Conservation (phyloP, 2,329 filamentous ascomycete genomes). For the Fusarium coicis region DNA sequence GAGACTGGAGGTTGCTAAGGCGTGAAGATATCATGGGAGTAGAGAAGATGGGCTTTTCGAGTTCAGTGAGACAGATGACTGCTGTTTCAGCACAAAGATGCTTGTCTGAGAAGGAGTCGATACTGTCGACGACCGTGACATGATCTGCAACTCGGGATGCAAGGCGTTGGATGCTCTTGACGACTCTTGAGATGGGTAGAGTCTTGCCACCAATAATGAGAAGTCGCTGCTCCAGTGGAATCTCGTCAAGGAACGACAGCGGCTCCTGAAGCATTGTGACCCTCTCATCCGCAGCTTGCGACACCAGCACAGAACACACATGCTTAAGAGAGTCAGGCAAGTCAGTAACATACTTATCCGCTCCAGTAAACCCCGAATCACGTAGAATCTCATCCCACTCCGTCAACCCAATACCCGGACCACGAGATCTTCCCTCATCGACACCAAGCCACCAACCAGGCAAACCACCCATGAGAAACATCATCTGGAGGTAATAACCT, state of each 20-base stretch:
- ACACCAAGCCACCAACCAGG: constrained; percentile 15
- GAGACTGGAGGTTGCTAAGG: neutral
- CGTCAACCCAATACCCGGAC: neutral
- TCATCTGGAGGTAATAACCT: neutral
- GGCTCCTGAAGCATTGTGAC: neutral
- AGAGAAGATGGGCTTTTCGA: neutral
- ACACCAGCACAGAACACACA: neutral
- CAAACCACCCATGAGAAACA: constrained; percentile 1
- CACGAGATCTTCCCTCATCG: neutral
- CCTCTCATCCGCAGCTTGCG: neutral
- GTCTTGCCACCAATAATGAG: neutral
- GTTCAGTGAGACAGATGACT: neutral
- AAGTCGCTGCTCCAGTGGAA: neutral
- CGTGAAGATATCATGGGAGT: neutral
- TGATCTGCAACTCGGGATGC: neutral
- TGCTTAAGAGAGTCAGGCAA: neutral
- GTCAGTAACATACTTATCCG: neutral
- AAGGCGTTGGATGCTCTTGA: neutral
- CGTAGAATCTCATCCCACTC: constrained; percentile 5
- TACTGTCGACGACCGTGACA: neutral
- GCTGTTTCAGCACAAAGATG: neutral
- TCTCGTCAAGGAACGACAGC: neutral
- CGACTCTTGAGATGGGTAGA: neutral
- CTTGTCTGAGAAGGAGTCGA: neutral
- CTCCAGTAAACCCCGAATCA: neutral